Evolutionary conservation across 441 rosid species (phyloP), one percentile per base, ranked within the genome.

Genomic region (Erysimum cheiri): DNA sequence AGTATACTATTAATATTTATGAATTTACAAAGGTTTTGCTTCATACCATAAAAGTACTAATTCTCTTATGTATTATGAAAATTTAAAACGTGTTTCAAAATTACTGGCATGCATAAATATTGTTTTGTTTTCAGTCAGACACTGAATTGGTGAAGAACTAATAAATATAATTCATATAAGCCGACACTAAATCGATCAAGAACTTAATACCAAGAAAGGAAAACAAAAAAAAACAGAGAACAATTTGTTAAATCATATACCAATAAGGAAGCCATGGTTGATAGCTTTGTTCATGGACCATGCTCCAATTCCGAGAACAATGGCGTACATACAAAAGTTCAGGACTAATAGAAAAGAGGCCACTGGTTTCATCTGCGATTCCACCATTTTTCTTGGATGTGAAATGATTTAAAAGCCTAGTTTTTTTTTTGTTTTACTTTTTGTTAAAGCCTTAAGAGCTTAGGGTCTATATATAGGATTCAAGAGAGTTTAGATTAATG

Each of bases 201-300:
- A 19, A 19, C 10, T 17, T 29, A 1, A 48, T 50, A 28, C 47
- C 33, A 47, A 66, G 6, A 67, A n/a, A 40, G 11, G 11, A 29
- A 52, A 13, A 28, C 0, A 32, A 28, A 37, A 62, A n/a, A 13
- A n/a, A n/a, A n/a, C 2, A 22, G 33, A 47, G 43, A 4, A 6
- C 14, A 50, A 59, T 15, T 8, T 15, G 37, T 13, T 0, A 28
- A 10, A 32, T 52, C 5, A 47, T 13, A 67, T 87, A 93, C 98
- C 97, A 15, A 94, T 88, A 74, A 80, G 54, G 81, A 94, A 94
- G 35, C 97, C 96, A 72, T 82, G 85, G 28, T 87, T 82, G 47
- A 90, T 90, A 15, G 98, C 98, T 71, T 74, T 83, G 65, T 94
- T 84, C 72, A 88, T 83, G 17, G 98, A 93, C 97, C 98, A 94